Base-by-base conservation (phyloP, 2,329 filamentous ascomycete species). In the Alternaria postmessia region DNA sequence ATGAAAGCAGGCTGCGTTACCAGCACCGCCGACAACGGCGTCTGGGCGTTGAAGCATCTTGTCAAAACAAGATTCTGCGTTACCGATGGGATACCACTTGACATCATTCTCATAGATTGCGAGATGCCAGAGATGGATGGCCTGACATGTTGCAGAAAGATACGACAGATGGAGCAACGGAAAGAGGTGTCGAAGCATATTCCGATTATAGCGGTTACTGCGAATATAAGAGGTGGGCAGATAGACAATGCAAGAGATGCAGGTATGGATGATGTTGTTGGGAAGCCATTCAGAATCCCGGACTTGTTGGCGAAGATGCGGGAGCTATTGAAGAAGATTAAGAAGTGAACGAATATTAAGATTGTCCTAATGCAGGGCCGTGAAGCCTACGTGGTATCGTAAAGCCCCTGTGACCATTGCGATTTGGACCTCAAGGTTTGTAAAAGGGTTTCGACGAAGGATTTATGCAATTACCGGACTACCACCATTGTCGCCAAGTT, bases 101-200 rank as follows among this genome's bases (percentile, higher is more conserved):
- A 70, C 1, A 59, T 79, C 14, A 67, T 79, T 22, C 70, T 79
- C 6, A 75, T 78, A 69, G 77, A 79, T 48, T 66, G 74, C 16
- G 77, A 79, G 38, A 79, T 79, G 77, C 77, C 77, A 3, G 69
- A 76, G 34, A 79, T 79, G 77, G 72, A 78, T 52, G 77, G 77
- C 2, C 58, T 79, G 7, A 70, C 70, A 4, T 78, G 75, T 42
- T 69, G 73, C 11, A 63, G 61, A 7, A 65, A 66, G n/a, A 77
- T 79, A 24, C 67, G 77, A 3, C 67, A 73, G 11, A 73, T 78
- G 72, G 61, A 75, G 44, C 46, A 8, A 7, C 58, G 49, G 2
- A 66, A 67, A 4, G 54, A 61, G 6, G 32, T 77, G 7, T 63
- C 18, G 11, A 63, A 60, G 1, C 75, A 78, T 61, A 69, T 78